Percentiles rank a stretch among this genome's conserved stretches.
Conservation (phyloP, 1,139 yeast genomes). For the Wickerhamiella infanticola region DNA sequence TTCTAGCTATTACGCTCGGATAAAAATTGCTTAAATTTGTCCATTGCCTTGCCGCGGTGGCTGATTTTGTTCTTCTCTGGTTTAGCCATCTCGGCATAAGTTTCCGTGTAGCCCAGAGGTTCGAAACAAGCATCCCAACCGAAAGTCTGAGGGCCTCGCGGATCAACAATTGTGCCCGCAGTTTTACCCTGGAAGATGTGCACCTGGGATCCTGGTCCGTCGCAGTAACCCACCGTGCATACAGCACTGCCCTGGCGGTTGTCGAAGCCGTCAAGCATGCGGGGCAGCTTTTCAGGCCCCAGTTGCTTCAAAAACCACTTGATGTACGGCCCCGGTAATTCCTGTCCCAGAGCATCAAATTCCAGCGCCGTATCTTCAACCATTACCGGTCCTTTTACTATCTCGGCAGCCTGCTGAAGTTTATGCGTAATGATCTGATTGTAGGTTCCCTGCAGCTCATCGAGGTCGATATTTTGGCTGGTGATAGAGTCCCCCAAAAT, state of each 20-base stretch:
- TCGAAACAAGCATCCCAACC: constrained; percentile 93
- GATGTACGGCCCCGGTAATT: constrained; percentile 81
- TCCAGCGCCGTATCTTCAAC: constrained; percentile 93
- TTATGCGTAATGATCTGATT: constrained; percentile 72
- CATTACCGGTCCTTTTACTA: constrained; percentile 57
- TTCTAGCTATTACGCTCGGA: constrained; percentile 2
- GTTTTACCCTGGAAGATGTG: constrained; percentile 74
- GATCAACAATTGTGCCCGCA: constrained; percentile 57
- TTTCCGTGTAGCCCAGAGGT: constrained; percentile 50
- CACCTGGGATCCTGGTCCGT: constrained; percentile 60
- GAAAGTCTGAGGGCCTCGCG: constrained; percentile 65
- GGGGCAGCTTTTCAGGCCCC: constrained; percentile 13
- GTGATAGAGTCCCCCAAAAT: constrained; percentile 45
- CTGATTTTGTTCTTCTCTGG: constrained; percentile 61
- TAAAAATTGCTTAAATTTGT: constrained; percentile 48
- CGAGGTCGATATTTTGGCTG: constrained; percentile 51
- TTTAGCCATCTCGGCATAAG: constrained; percentile 82
- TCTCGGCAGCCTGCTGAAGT: constrained; percentile 57
- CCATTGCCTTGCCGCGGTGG: constrained; percentile 75
- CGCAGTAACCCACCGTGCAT: constrained; percentile 86
- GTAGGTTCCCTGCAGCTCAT: constrained; percentile 81
- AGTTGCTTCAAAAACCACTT: constrained; percentile 15
- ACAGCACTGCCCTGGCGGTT: constrained; percentile 79
- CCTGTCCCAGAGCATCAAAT: constrained; percentile 54
- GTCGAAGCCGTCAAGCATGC: constrained; percentile 64